Percentiles rank a stretch among this genome's conserved stretches.
Conservation (phyloP, 2,329 filamentous ascomycete genomes). For the Venturia nashicola region DNA sequence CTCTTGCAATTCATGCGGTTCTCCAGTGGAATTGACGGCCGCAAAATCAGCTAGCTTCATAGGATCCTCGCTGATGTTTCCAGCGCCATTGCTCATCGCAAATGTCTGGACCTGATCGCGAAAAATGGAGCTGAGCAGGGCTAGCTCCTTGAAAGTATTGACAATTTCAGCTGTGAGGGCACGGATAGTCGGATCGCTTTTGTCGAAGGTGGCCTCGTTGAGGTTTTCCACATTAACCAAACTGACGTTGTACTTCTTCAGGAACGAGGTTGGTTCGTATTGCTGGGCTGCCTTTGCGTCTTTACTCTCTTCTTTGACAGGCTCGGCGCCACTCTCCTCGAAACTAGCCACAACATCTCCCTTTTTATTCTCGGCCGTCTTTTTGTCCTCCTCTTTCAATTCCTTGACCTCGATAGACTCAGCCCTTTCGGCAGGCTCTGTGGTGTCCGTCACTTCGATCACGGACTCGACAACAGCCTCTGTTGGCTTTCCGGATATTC, state of each 20-base stretch:
- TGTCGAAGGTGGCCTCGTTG: conserved; percentile 75
- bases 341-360: conserved; percentile 96
- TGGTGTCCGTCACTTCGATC: conserved; percentile 24
- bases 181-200: conserved; percentile 77
- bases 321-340: conserved; percentile 63
- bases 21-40: conserved; percentile 88
- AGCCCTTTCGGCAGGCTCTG: not conserved
- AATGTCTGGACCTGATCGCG: conserved; percentile 96
- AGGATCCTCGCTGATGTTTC: conserved; percentile 89
- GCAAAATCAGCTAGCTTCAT: conserved; percentile 95
- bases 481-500: conserved; percentile 22
- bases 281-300: conserved; percentile 24
- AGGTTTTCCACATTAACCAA: conserved; percentile 94
- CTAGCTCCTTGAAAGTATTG: conserved; percentile 97
- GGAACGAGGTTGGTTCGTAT: conserved; percentile 83
- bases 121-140: conserved; percentile 86
- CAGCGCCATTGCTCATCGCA: conserved; percentile 85
- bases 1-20: conserved; percentile 83
- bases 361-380: conserved; percentile 53
- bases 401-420: conserved; percentile 27
- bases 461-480: conserved; percentile 34
- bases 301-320: conserved; percentile 26
- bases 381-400: conserved; percentile 24
- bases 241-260: conserved; percentile 84
- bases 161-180: conserved; percentile 96